Evolutionary conservation across 2,329 filamentous ascomycete genomes (phyloP), one percentile per base, ranked within the genome.

Genomic region (Alternaria brassicicola): DNA sequence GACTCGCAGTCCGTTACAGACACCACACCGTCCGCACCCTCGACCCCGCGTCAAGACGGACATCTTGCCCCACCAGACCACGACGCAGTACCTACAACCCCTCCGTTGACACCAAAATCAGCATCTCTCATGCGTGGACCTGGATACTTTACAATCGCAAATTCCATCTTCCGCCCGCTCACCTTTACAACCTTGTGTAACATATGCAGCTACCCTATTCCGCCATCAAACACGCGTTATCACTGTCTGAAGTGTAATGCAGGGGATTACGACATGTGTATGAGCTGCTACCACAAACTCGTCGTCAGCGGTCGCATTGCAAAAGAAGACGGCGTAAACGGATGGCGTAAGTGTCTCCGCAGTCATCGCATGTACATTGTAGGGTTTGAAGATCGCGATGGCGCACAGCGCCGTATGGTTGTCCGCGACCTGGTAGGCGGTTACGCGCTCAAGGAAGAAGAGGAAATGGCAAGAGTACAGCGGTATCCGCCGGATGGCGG

Each of bases 251-350:
- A 83, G 50, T 96, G 93, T 76, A 87, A 86, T 50, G 81, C 85
- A 28, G 93, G 93, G n/a, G 90, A 96, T 74, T 96, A 95, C 75
- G 92, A 97, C 67, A 86, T 97, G 46, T 97, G 93, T 78, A 83
- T 83, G 17, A 81, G 84, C 4, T 97, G 93, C 81, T 97, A 97
- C 76, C 79, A 84, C 48, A 85, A 84, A 45, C 82, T 93, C 7
- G 84, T 90, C 2, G 78, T 82, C 2, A 83, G 84, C 0, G 84
- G 85, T 8, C 86, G 86, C 43, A 88, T 97, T 61, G 88, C 86
- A 54, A 80, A 82, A 17, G 89, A 93, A 60, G 93, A 97, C 64
- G 93, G 93, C 0, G 83, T 87, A 4, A 83, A 83, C 10, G 93
- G 93, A 3, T 97, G 94, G 94, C 85, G 93, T 10, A 85, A 93